phyloP scores from a whole-genome alignment of 108 stramenopile species.

The Stephanodiscus triporus region DNA sequence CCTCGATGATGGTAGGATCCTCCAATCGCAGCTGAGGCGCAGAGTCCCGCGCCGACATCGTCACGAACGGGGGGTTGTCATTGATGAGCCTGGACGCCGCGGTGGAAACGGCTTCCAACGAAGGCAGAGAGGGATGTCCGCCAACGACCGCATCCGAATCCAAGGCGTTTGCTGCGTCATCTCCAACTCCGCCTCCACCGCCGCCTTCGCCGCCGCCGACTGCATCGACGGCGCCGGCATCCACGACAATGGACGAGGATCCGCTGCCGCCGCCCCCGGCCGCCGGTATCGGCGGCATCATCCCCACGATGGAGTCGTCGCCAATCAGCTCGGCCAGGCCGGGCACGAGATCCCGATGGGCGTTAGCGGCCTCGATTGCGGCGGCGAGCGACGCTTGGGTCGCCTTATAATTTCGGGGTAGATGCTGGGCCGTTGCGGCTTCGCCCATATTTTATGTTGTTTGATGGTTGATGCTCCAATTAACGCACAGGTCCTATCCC shows the following conservation, averaged over 20 bases:
- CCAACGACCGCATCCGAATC: not conserved
- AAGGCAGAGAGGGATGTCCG: slow-evolving; percentile 52
- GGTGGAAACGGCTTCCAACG: slow-evolving; percentile 58
- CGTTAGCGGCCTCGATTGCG: not conserved
- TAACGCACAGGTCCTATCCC: too few species aligned
- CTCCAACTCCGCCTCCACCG: too few species aligned
- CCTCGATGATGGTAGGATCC: slow-evolving; percentile 31
- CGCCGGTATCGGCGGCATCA: not conserved
- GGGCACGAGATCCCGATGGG: not conserved
- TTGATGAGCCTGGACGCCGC: slow-evolving; percentile 54
- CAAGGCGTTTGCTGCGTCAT: too few species aligned
- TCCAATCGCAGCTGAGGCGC: slow-evolving; percentile 78
- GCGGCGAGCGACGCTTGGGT: not conserved
- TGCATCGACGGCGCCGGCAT: too few species aligned
- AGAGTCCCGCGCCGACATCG: slow-evolving; percentile 71
- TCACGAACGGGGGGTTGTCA: slow-evolving; percentile 80
- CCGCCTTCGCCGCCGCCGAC: not conserved
- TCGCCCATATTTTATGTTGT: too few species aligned
- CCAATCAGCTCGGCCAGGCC: not conserved
- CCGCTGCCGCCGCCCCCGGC: too few species aligned
- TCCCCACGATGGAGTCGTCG: not conserved
- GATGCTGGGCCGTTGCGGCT: too few species aligned
- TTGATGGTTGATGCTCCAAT: too few species aligned
- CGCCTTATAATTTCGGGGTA: not conserved
- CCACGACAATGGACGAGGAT: too few species aligned